Conservation (phyloP, 768 basidiomycete genomes). For the Favolaschia claudopus region DNA sequence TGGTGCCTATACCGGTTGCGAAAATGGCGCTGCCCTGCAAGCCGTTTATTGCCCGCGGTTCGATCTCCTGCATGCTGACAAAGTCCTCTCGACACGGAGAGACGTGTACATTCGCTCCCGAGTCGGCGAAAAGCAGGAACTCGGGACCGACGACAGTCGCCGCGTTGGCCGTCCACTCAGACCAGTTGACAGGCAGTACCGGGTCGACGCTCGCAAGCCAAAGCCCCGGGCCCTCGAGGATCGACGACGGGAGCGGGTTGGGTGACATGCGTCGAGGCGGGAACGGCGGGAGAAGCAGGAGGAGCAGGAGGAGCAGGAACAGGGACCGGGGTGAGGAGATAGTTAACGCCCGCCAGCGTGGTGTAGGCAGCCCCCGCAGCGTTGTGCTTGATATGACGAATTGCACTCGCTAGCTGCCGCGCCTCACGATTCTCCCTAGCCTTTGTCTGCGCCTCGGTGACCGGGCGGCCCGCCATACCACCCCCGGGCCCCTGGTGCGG, state of each 20-base stretch:
- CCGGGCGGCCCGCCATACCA: constrained; percentile 10
- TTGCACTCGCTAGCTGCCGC: background rate
- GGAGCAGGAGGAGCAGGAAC: background rate
- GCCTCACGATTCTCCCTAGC: background rate
- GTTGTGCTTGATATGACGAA: background rate
- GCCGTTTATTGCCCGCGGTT: background rate
- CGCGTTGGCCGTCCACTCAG: too few species aligned
- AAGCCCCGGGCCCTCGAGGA: too few species aligned
- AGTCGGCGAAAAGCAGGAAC: constrained; percentile 1
- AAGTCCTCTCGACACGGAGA: constrained; percentile 6
- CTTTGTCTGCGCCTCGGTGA: background rate
- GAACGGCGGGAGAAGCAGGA: too few species aligned
- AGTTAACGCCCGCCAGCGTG: background rate
- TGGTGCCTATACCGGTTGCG: constrained; percentile 11
- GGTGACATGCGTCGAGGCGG: too few species aligned
- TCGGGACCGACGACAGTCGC: background rate
- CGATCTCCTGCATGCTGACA: background rate
- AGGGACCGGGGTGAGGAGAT: background rate
- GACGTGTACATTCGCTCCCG: constrained; percentile 11
- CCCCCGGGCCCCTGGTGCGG: constrained; percentile 1
- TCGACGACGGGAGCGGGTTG: too few species aligned
- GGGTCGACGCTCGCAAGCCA: background rate
- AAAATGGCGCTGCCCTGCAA: constrained; percentile 9
- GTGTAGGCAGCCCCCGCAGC: background rate
- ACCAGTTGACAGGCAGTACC: background rate